phyloP scores from a whole-genome alignment of 768 basidiomycete species.

The Leccinum truebloodii region DNA sequence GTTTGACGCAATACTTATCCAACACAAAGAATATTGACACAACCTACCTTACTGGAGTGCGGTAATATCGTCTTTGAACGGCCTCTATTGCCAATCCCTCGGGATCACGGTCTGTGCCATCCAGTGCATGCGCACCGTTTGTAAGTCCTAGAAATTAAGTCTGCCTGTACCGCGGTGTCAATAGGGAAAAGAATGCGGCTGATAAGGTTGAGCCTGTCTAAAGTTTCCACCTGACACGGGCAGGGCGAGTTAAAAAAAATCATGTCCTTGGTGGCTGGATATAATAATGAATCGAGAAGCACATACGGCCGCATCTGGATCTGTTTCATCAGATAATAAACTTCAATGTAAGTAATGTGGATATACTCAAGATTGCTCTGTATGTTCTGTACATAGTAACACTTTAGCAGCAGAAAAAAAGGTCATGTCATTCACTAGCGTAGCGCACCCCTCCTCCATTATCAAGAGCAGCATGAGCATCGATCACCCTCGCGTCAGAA shows the following conservation, averaged over 20 bases:
- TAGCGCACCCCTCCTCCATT: slow-evolving; percentile 1
- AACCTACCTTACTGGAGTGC: not conserved
- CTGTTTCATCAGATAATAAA: not conserved
- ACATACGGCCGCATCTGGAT: not conserved
- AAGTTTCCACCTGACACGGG: not conserved
- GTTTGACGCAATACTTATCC: not conserved
- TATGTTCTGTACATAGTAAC: too few species aligned
- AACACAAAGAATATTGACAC: not conserved
- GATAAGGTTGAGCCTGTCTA: not conserved
- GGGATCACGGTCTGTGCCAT: not conserved
- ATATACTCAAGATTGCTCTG: not conserved
- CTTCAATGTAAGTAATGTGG: not conserved
- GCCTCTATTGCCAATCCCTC: not conserved
- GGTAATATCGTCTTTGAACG: not conserved
- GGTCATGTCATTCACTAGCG: not conserved
- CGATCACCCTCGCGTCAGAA: not conserved
- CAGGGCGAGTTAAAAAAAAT: not conserved
- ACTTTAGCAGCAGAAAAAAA: too few species aligned
- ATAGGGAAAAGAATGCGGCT: too few species aligned
- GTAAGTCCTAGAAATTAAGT: too few species aligned
- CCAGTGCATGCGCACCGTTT: not conserved
- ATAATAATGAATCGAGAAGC: not conserved
- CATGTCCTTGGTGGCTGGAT: not conserved
- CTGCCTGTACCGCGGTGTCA: too few species aligned
- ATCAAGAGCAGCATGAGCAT: slow-evolving; percentile 9